These are phyloP conservation scores for Phalaenopsis aphrodite DNA, from an alignment of 106 monocot genomes.

Conservation along the genomic window DNA sequence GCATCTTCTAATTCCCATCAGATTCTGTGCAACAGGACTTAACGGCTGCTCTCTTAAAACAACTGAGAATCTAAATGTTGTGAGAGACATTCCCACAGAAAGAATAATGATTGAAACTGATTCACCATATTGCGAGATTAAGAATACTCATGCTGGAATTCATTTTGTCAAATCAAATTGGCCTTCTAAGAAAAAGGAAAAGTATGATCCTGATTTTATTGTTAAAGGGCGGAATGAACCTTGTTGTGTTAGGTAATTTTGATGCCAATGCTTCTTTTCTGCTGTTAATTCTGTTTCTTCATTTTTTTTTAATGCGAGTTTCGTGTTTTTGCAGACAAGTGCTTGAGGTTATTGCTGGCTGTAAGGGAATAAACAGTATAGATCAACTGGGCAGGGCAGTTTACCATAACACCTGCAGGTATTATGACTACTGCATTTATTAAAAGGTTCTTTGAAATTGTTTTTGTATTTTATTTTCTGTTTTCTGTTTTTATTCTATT, in stretches of 20 bases:
- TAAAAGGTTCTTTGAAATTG: background rate
- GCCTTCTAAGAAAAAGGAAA: slow-evolving; percentile 97
- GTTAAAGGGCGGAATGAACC: slow-evolving; percentile 97
- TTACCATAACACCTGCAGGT: slow-evolving; percentile 92
- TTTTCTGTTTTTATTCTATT: background rate
- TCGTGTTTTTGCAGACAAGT: slow-evolving; percentile 70
- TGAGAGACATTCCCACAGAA: slow-evolving; percentile 70
- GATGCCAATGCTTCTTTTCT: background rate
- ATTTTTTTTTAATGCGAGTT: background rate
- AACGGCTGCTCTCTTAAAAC: slow-evolving; percentile 96
- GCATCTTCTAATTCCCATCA: background rate
- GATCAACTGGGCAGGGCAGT: slow-evolving; percentile 58
- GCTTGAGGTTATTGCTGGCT: slow-evolving; percentile 85
- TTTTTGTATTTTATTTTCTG: too few species aligned
- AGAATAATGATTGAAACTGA: slow-evolving; percentile 99
- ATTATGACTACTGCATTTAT: slow-evolving; percentile 9
- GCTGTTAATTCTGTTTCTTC: background rate
- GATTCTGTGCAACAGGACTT: slow-evolving; percentile 38
- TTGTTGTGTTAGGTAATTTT: slow-evolving; percentile 70
- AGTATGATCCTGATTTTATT: slow-evolving; percentile 59
- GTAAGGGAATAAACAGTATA: slow-evolving; percentile 60
- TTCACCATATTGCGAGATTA: slow-evolving; percentile 97
- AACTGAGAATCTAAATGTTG: slow-evolving; percentile 62
- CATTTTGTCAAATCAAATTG: slow-evolving; percentile 74
- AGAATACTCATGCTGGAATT: slow-evolving; percentile 88